phyloP scores from a whole-genome alignment of 2,329 filamentous ascomycete species.

The Alternaria arborescens region DNA sequence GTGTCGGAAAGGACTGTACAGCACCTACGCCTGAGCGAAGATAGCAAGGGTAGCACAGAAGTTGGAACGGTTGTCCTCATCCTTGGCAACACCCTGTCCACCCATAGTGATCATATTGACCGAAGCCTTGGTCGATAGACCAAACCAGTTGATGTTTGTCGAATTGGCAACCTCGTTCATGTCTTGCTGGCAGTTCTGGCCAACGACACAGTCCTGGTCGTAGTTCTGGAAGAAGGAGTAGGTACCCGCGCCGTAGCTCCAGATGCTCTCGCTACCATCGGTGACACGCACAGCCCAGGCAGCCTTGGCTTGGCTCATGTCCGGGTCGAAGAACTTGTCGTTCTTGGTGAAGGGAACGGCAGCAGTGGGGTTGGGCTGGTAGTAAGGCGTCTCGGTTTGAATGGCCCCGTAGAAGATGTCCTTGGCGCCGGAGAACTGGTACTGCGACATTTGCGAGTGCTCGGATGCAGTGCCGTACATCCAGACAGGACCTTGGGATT shows the following conservation, averaged over 20 bases:
- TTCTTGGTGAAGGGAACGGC: constrained; percentile 64
- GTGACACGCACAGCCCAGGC: constrained; percentile 58
- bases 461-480: constrained; percentile 72
- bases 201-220: constrained; percentile 57
- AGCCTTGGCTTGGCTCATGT: constrained; percentile 53
- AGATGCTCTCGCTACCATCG: constrained; percentile 49
- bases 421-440: constrained; percentile 68
- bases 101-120: constrained; percentile 59
- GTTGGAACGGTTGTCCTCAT: constrained; percentile 57
- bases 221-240: constrained; percentile 69
- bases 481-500: constrained; percentile 80
- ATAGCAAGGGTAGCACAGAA: constrained; percentile 59
- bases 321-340: constrained; percentile 54
- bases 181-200: constrained; percentile 61
- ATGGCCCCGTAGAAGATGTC: constrained; percentile 71
- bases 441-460: constrained; percentile 75
- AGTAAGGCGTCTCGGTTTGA: constrained; percentile 77
- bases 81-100: constrained; percentile 49
- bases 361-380: constrained; percentile 70
- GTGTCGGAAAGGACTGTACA: neutral
- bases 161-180: constrained; percentile 57
- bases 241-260: constrained; percentile 62
- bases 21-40: constrained; percentile 38
- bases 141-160: constrained; percentile 57
- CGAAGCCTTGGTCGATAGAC: constrained; percentile 58